Conservation (phyloP, 2,329 filamentous ascomycete species). For the Aspergillus pseudonomiae region DNA sequence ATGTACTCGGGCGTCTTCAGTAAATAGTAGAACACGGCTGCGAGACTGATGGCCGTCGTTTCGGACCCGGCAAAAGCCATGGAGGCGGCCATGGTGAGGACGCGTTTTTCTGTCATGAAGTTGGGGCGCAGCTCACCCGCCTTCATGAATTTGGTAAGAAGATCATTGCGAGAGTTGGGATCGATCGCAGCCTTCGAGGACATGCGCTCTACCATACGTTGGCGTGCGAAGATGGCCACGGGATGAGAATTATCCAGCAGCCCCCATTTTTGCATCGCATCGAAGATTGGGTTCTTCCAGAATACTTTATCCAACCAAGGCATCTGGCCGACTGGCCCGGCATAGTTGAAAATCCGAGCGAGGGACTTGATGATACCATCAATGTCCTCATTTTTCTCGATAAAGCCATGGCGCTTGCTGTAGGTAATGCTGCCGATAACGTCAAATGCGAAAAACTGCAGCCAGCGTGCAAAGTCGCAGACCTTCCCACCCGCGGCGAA, state of each 20-base stretch:
- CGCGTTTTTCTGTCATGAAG: slow-evolving; percentile 31
- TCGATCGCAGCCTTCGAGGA: slow-evolving; percentile 8
- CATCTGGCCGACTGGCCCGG: slow-evolving; percentile 65
- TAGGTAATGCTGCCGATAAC: slow-evolving; percentile 81
- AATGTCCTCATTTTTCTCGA: slow-evolving; percentile 75
- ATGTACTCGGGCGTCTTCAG: slow-evolving; percentile 59
- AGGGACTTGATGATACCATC: slow-evolving; percentile 18
- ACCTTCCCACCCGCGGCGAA: background rate
- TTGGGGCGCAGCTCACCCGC: slow-evolving; percentile 28
- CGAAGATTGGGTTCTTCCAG: slow-evolving; percentile 70
- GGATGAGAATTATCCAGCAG: slow-evolving; percentile 27
- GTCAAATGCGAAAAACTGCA: slow-evolving; percentile 81
- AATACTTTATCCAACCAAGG: slow-evolving; percentile 70
- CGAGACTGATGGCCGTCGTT: slow-evolving; percentile 75
- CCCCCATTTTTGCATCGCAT: slow-evolving; percentile 27
- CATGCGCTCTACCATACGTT: slow-evolving; percentile 27
- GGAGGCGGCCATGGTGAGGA: slow-evolving; percentile 34
- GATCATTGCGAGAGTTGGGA: slow-evolving; percentile 18
- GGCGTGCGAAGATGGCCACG: slow-evolving; percentile 25
- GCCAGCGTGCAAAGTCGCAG: slow-evolving; percentile 53
- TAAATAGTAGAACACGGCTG: slow-evolving; percentile 73
- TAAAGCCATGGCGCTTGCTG: slow-evolving; percentile 73
- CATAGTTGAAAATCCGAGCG: slow-evolving; percentile 15
- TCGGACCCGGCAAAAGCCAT: slow-evolving; percentile 69
- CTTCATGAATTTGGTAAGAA: slow-evolving; percentile 32